A percentile compares a stretch with the other conserved stretches of the same genome.
These are phyloP conservation scores for Clonostachys rhizophaga DNA, from an alignment of 2,329 filamentous ascomycete species.

Conservation along the genomic window DNA sequence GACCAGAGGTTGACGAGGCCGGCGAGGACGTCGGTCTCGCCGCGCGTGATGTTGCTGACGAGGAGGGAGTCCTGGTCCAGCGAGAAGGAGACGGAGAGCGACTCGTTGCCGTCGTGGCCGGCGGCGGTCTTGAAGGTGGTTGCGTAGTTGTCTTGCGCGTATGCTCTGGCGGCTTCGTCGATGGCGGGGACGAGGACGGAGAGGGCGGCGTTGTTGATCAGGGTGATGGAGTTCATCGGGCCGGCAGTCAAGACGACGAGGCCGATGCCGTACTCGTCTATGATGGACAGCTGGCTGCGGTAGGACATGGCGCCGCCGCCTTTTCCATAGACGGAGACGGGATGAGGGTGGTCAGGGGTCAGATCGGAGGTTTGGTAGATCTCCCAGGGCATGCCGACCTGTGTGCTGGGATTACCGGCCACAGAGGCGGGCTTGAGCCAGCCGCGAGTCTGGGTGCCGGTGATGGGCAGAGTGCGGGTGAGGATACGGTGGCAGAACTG, in stretches of 20 bases:
- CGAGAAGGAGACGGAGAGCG: constrained; percentile 8
- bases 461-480: constrained; percentile 14
- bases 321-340: constrained; percentile 24
- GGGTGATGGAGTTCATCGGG: constrained; percentile 14
- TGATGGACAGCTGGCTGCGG: constrained; percentile 22
- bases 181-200: constrained; percentile 15
- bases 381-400: constrained; percentile 31
- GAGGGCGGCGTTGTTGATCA: constrained; percentile 18
- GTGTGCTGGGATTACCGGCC: constrained; percentile 16
- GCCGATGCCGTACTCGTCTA: constrained; percentile 27
- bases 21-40: constrained; percentile 10
- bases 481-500: constrained; percentile 19
- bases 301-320: constrained; percentile 25
- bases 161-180: constrained; percentile 16
- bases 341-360: constrained; percentile 16
- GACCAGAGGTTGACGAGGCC: constrained; percentile 13
- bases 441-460: constrained; percentile 12
- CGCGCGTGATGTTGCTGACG: constrained; percentile 11
- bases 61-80: constrained; percentile 17
- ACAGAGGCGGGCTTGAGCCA: constrained; percentile 28
- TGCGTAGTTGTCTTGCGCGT: constrained; percentile 12
- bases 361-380: constrained; percentile 19
- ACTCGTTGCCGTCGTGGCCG: neutral
- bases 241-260: constrained; percentile 23
- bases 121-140: constrained; percentile 1